These are phyloP conservation scores for Penicillium cinerascens DNA, from an alignment of 495 filamentous ascomycete species.

Conservation along the genomic window DNA sequence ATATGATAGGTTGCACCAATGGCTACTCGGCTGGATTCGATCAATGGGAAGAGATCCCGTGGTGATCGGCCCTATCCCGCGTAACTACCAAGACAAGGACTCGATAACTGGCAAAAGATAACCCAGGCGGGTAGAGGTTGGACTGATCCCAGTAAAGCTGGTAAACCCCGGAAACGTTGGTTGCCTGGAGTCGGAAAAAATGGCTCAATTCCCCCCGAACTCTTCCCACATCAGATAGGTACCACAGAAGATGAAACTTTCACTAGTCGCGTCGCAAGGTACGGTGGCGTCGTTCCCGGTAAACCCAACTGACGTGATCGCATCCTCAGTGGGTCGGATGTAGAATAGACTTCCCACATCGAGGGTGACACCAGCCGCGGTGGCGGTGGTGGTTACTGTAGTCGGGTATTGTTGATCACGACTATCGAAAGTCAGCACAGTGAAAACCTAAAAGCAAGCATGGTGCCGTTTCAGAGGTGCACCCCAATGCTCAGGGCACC, in stretches of 20 bases:
- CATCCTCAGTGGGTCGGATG: constrained; percentile 15
- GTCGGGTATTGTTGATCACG: constrained; percentile 3
- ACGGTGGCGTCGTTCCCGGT: constrained; percentile 13
- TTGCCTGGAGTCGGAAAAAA: constrained; percentile 23
- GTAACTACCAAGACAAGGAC: not conserved
- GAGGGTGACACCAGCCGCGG: constrained; percentile 16
- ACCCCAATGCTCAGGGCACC: not conserved
- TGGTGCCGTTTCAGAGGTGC: not conserved
- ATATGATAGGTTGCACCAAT: not conserved
- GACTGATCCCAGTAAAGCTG: constrained; percentile 23
- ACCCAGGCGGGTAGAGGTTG: constrained; percentile 13
- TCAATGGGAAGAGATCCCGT: not conserved
- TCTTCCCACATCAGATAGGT: constrained; percentile 20
- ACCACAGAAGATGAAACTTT: constrained; percentile 21
- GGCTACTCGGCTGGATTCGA: not conserved
- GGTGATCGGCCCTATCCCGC: not conserved
- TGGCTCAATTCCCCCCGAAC: constrained; percentile 8
- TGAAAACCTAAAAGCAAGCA: not conserved
- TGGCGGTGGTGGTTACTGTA: constrained; percentile 20
- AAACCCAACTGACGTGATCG: constrained; percentile 20
- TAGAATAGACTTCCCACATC: constrained; percentile 19
- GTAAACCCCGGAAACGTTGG: constrained; percentile 17
- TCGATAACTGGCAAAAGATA: constrained; percentile 9
- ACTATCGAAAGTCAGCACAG: constrained; percentile 6
- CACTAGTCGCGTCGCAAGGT: constrained; percentile 11